phyloP scores from a whole-genome alignment of 257 asterid species.

The Oldenlandia corymbosa region DNA sequence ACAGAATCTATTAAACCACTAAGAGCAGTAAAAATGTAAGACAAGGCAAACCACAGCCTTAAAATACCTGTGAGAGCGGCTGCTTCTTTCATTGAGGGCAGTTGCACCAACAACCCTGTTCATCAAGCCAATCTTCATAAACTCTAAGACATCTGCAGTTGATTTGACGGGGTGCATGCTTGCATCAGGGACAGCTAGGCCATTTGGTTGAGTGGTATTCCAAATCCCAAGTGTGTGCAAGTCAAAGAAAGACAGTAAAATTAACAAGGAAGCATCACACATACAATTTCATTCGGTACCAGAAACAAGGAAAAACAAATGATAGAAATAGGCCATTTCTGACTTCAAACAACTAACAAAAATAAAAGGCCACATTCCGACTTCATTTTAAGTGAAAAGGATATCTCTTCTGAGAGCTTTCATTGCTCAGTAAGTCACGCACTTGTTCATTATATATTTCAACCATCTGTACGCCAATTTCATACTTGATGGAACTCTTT shows the following conservation, averaged over 20 bases:
- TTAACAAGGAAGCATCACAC: neutral
- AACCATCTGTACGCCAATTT: conserved; percentile 91
- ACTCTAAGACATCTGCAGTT: conserved; percentile 69
- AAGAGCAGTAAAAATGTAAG: conserved; percentile 10
- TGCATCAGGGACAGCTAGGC: conserved; percentile 95
- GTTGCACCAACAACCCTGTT: conserved; percentile 93
- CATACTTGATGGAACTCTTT: conserved; percentile 62
- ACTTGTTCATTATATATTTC: conserved; percentile 96
- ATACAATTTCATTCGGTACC: neutral
- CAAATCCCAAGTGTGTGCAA: conserved; percentile 93
- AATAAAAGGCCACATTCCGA: conserved; percentile 9
- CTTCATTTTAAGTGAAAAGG: conserved; percentile 36
- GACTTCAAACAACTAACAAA: neutral
- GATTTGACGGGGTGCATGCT: conserved; percentile 87
- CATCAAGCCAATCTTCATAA: conserved; percentile 77
- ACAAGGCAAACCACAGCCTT: conserved; percentile 3
- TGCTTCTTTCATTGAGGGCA: conserved; percentile 92
- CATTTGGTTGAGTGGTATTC: conserved; percentile 88
- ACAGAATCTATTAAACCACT: conserved; percentile 14
- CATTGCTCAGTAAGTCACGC: conserved; percentile 74
- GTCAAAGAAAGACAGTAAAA: conserved; percentile 52
- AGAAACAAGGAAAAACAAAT: neutral
- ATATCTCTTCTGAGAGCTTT: conserved; percentile 71
- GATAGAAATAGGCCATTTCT: neutral
- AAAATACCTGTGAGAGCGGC: conserved; percentile 87